phyloP scores from a whole-genome alignment of 2,329 filamentous ascomycete genomes.

The Phyllosticta citribraziliensis region DNA sequence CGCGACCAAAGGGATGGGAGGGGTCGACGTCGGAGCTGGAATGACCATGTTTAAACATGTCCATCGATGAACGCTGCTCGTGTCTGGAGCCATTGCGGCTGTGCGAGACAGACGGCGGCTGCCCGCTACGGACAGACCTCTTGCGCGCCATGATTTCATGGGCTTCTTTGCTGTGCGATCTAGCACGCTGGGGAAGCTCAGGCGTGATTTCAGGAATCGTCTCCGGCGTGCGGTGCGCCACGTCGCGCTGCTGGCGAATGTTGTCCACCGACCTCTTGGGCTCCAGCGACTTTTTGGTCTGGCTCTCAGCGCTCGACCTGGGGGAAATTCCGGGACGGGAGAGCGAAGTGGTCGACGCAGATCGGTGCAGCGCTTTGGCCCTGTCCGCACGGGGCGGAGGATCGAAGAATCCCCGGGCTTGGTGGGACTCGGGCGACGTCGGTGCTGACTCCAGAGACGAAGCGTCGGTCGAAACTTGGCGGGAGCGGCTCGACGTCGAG shows the following conservation, averaged over 20 bases:
- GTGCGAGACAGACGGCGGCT: slow-evolving; percentile 21
- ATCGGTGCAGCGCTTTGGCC: slow-evolving; percentile 13
- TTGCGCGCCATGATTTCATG: slow-evolving; percentile 65
- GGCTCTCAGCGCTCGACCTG: slow-evolving; percentile 1
- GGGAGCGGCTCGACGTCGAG: slow-evolving; percentile 43
- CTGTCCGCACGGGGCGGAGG: slow-evolving; percentile 23
- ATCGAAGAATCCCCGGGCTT: slow-evolving; percentile 47
- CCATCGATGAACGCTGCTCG: slow-evolving; percentile 41
- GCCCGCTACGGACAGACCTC: slow-evolving; percentile 46
- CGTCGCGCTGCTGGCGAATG: slow-evolving; percentile 1
- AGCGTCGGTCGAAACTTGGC: slow-evolving; percentile 60
- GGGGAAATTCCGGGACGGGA: slow-evolving; percentile 4
- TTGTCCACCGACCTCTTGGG: slow-evolving; percentile 6
- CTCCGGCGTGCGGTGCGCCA: slow-evolving; percentile 1
- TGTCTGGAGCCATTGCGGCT: slow-evolving; percentile 47
- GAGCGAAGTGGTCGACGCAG: slow-evolving; percentile 12
- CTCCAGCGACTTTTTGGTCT: slow-evolving; percentile 1
- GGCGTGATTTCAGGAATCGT: slow-evolving; percentile 45
- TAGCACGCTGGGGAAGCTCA: slow-evolving; percentile 64
- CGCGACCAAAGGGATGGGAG: slow-evolving; percentile 72
- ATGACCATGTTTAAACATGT: slow-evolving; percentile 30
- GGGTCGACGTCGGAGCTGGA: slow-evolving; percentile 27
- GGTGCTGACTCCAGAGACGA: slow-evolving; percentile 40
- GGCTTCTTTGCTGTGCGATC: slow-evolving; percentile 82
- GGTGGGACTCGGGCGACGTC: slow-evolving; percentile 45